Evolutionary conservation across 139 green algal genomes (phyloP).

Genomic region (Diplosphaera chodatii): DNA sequence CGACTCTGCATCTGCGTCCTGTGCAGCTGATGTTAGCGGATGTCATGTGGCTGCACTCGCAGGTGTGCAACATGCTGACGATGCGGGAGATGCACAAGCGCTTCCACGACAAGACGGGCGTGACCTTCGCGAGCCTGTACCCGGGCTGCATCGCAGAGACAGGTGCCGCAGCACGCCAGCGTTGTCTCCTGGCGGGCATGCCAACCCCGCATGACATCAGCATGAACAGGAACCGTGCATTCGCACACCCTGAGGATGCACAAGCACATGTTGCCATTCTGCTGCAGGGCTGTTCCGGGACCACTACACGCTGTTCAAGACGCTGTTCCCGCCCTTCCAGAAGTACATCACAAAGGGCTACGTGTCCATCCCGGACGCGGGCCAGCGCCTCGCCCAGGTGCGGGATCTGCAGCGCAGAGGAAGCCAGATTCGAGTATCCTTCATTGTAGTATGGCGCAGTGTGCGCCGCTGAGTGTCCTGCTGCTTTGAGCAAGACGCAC

Average conservation of each 20-base stretch:
- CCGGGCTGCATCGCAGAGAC: conserved; percentile 95
- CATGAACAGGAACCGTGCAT: too few species aligned
- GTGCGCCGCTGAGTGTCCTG: too few species aligned
- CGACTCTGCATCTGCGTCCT: too few species aligned
- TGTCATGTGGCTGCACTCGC: background rate
- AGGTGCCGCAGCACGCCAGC: too few species aligned
- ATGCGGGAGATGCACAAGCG: conserved; percentile 82
- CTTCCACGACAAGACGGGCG: conserved; percentile 63
- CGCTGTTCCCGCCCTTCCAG: conserved; percentile 88
- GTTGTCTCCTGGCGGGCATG: too few species aligned
- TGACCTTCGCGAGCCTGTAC: conserved; percentile 89
- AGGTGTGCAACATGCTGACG: conserved; percentile 95
- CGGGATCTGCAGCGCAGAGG: background rate
- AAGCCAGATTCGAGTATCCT: too few species aligned
- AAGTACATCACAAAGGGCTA: conserved; percentile 94
- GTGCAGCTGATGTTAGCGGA: background rate
- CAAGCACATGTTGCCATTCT: too few species aligned
- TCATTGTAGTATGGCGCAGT: too few species aligned
- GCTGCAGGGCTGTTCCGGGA: conserved; percentile 91
- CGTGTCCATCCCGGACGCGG: conserved; percentile 83
- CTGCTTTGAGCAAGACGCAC: too few species aligned
- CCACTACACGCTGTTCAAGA: conserved; percentile 72
- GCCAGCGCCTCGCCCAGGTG: conserved; percentile 69
- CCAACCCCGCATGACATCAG: too few species aligned
- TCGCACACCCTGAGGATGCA: too few species aligned